Evolutionary conservation across 495 filamentous ascomycete genomes (phyloP), one percentile per base, ranked within the genome.

Genomic region (Polyplosphaeria fusca): DNA sequence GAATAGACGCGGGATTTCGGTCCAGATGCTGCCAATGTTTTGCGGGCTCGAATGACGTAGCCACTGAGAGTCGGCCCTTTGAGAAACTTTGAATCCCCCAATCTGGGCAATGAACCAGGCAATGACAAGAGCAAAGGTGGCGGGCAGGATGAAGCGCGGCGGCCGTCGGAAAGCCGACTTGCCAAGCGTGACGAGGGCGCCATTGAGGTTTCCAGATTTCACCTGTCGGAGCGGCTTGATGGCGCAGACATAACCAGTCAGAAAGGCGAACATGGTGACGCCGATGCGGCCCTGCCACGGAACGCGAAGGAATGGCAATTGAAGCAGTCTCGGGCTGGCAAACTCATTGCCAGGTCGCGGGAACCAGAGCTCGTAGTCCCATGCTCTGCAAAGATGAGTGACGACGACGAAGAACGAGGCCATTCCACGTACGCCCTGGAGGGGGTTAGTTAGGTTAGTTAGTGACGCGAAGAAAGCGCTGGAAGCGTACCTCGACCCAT

Each of bases 241-340:
- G 5, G 83, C 81, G 65, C 82, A 85, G 22, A 87, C 83, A 59
- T 85, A 87, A 45, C 83, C 84, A 16, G 84, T 84, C 37, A 87
- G 74, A 55, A 87, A 78, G 45, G 79, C 75, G 73, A 87, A 87
- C 48, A 85, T 81, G 26, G 82, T 78, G 18, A 87, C 82, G 45
- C 84, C 82, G 25, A 85, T 64, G 2, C 60, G 41, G 79, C 82
- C 84, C 67, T 86, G 83, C 68, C 79, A 77, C 39, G 82, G 75
- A 41, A 86, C 77, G 30, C 84, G 82, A 11, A 86, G 60, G 43
- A 83, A 72, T 9, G 83, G 82, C 53, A 74, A 72, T 65, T 87
- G 83, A 16, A 86, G 71, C 11, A 83, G 53, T 26, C 76, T 77
- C 7, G 82, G 77, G 0, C 72, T 47, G 2, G 67, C 65, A 27